Base-by-base conservation (phyloP, 352 stramenopile genomes). In the Globisporangium cylindrosporum region DNA sequence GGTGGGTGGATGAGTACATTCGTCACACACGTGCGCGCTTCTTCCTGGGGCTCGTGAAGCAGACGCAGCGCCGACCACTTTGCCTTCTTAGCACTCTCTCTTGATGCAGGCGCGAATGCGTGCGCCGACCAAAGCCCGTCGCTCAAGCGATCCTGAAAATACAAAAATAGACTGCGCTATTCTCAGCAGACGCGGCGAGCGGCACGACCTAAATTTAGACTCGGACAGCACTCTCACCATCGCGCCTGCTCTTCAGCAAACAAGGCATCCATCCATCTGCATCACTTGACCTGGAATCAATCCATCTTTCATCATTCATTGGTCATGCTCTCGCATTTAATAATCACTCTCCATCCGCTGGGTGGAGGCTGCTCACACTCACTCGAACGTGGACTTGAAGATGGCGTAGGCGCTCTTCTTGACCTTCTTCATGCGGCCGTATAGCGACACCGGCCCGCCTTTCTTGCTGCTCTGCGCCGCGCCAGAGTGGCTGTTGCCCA, bases 361-460 rank as follows among this genome's bases (percentile, higher is more conserved):
- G 29, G 29, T 32, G 29, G 29, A 32, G 29, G 29, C 4, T 32
- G 29, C 29, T 32, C 29, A 32, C 4, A 32, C 29, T 91, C 79
- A 92, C 72, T 92, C 84, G 69, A 93, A 93, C 18, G 83, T 91
- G 43, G 82, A 84, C 69, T 90, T 91, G 79, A 93, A 90, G 75
- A 93, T 93, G 60, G 85, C 84, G 49, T 91, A 79, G 32, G 84
- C 85, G 69, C 75, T 93, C 73, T 91, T 91, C 71, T 90, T 82
- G 34, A 80, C 84, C 62, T 91, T 90, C 69, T 93, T 93, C 85
- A 93, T 93, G 32, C 83, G 83, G 46, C 85, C 84, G 64, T 93
- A 93, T 27, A 93, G 73, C 49, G 85, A 90, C 54, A 81, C 74
- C 18, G 55, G 48, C 66, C 69, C 68, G 73, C 72, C 62, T 70